Base-by-base conservation (phyloP, 2,329 filamentous ascomycete genomes). In the Pyrenochaeta sp. region DNA sequence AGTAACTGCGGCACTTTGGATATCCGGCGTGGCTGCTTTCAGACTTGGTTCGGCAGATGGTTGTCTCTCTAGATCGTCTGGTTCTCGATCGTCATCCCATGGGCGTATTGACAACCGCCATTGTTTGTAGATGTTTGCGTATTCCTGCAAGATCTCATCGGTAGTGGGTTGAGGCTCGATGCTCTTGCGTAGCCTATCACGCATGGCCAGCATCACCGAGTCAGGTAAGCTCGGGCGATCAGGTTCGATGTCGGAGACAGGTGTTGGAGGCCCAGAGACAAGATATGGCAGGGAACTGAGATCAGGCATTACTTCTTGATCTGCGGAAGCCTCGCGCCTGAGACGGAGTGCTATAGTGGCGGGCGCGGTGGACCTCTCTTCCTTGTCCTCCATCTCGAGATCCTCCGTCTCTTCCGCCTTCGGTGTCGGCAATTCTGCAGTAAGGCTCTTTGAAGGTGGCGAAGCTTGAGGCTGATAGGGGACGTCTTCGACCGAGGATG, bases 11-110 rank as follows among this genome's bases (percentile, higher is more conserved):
- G 64, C 57, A 35, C 56, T 66, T 13, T 65, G 58, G 21, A 62
- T 52, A 29, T 86, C 85, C 10, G 78, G 74, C 6, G 81, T 76
- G 2, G 61, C 63, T 3, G 63, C 69, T 21, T 68, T 68, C 10
- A 67, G 23, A 10, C 55, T 58, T 18, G 68, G 68, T 31, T 72
- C 69, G 10, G 53, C 64, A 10, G 69, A 71, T 17, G 61, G 62
- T 32, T 67, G 65, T 41, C 67, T 60, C 26, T 73, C 68, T 9
- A 55, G 58, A 3, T 67, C 60, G 9, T 73, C 72, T 15, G 70
- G 63, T 11, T 76, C 73, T 21, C 65, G 70, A 19, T 69, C 63
- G 7, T 68, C 67, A 41, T 78, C 75, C 27, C 75, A 58, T 6
- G 68, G 60, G 23, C 71, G 72, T 29, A 72, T 72, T 15, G 68